phyloP scores from a whole-genome alignment of 2,329 filamentous ascomycete species.

The Aureobasidium subglaciale region DNA sequence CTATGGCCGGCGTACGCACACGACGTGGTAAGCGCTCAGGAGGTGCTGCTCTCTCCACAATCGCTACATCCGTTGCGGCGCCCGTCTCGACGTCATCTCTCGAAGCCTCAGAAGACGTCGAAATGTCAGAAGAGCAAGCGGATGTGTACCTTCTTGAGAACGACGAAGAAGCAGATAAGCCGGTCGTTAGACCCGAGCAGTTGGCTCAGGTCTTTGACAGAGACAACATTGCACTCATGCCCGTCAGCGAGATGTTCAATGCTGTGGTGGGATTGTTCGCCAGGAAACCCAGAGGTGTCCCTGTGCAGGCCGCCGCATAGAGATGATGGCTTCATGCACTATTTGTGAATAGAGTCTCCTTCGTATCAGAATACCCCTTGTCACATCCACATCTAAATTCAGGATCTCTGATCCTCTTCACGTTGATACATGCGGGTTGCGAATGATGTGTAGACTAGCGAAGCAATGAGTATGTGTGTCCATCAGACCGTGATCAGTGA shows the following conservation, averaged over 20 bases:
- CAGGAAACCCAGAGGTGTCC: conserved; percentile 40
- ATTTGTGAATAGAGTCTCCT: no score
- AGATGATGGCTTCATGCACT: neutral
- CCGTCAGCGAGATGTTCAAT: conserved; percentile 69
- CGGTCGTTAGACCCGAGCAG: conserved; percentile 61
- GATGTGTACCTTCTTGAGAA: conserved; percentile 20
- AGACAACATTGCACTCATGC: conserved; percentile 61
- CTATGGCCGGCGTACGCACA: neutral
- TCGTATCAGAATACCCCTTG: no score
- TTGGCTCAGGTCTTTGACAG: conserved; percentile 64
- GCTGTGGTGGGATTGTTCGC: conserved; percentile 61
- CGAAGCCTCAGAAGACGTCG: conserved; percentile 19
- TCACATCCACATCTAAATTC: no score
- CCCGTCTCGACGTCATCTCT: neutral
- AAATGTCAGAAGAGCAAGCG: conserved; percentile 26
- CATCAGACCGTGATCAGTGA: no score
- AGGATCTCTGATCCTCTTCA: no score
- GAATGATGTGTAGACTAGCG: no score
- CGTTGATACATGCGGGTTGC: no score
- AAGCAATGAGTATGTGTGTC: no score
- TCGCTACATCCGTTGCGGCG: conserved; percentile 1
- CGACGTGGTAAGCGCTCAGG: conserved; percentile 4
- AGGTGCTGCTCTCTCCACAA: neutral
- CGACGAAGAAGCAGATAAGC: conserved; percentile 45
- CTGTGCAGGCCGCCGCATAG: conserved; percentile 1